Evolutionary conservation across 2,329 filamentous ascomycete genomes (phyloP), one percentile per base, ranked within the genome.

Genomic region (Aspergillus sclerotialis): DNA sequence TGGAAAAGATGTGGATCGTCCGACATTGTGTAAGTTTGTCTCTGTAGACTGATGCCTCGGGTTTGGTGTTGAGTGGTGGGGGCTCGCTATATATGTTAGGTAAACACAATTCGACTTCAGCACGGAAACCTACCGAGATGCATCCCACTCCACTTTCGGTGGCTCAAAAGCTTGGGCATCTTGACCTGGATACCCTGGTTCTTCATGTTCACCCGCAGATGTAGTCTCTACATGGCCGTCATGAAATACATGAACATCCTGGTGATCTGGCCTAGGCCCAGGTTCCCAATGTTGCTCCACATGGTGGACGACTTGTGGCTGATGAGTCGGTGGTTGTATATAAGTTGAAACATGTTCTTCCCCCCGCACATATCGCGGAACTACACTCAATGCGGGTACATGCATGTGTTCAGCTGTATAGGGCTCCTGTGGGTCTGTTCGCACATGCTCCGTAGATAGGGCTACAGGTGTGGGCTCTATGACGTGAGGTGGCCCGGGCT

Each of bases 41-140:
- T 72, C 11, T 88, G 86, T 53, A 96, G 84, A 58, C 93, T 86
- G 42, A 77, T 69, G 88, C 90, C 69, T 96, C 92, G 7, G 89
- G 89, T 53, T 72, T 82, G 4, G 88, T 86, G 52, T 84, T 63
- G 2, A 60, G 36, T 4, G 78, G 78, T 12, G 78, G 78, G 17
- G 68, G 63, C 49, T 80, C 75, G 55, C 80, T 84, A 45, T 30
- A 27, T 21, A 29, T 32, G 39, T 59, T 34, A 60, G 49, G 33
- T 36, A 30, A 35, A 32, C 14, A 32, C n/a, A n/a, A 15, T n/a
- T n/a, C 9, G 4, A 14, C 30, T 37, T 50, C 37, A 53, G 23
- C 7, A 6, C 21, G 18, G 4, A 26, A 33, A 50, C 71, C 49
- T 65, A 78, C 70, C 68, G 67, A 37, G 74, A 73, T 25, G 77